Conservation (phyloP, 805 yeast genomes). For the Tetrapisispora nanseiensis region DNA sequence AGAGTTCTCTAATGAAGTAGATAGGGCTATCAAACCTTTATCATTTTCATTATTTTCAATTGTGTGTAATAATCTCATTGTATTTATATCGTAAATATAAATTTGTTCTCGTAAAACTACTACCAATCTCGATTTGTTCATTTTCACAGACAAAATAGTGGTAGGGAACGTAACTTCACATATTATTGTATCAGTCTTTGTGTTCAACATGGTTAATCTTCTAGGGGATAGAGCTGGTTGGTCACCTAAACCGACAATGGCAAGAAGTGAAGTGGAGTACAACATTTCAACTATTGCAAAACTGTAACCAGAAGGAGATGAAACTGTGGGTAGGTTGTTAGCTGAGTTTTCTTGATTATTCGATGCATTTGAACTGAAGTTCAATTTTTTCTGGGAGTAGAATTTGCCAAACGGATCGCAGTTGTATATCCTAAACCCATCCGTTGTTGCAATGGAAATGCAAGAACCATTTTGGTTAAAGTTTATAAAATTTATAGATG, state of each 20-base stretch:
- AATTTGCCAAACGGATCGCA: slow-evolving; percentile 59
- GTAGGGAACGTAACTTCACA: slow-evolving; percentile 69
- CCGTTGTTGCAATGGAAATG: slow-evolving; percentile 55
- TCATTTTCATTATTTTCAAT: slow-evolving; percentile 41
- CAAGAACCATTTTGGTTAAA: slow-evolving; percentile 72
- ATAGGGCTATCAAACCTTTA: slow-evolving; percentile 52
- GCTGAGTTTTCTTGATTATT: background rate
- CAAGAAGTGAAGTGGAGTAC: slow-evolving; percentile 61
- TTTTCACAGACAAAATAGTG: slow-evolving; percentile 46
- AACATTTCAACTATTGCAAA: slow-evolving; percentile 67
- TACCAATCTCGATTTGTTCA: slow-evolving; percentile 55
- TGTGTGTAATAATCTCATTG: slow-evolving; percentile 53
- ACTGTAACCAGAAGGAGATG: slow-evolving; percentile 34
- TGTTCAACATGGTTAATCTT: slow-evolving; percentile 70
- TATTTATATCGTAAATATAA: slow-evolving; percentile 62
- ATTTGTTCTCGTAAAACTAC: slow-evolving; percentile 57
- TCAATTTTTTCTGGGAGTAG: slow-evolving; percentile 26
- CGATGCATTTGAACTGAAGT: background rate
- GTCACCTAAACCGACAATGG: slow-evolving; percentile 65
- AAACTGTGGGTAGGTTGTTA: background rate
- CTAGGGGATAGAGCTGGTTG: slow-evolving; percentile 66
- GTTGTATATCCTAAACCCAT: slow-evolving; percentile 56
- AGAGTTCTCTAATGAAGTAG: slow-evolving; percentile 42
- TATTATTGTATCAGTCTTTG: slow-evolving; percentile 49
- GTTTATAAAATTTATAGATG: slow-evolving; percentile 39